Evolutionary conservation across 106 monocot genomes (phyloP).

Genomic region (Chionographis japonica): DNA sequence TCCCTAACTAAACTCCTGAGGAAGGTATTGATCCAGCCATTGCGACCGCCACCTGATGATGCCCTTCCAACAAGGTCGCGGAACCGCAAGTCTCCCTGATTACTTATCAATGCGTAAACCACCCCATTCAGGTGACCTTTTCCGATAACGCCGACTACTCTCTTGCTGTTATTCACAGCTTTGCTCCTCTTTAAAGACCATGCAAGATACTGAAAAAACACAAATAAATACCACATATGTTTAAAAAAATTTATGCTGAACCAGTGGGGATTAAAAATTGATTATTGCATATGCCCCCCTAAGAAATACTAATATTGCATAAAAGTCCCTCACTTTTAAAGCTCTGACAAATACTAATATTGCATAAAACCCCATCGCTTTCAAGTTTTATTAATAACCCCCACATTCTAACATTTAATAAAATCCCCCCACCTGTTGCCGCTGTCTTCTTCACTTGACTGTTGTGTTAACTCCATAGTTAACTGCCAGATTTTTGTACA

Average conservation of each 20-base stretch:
- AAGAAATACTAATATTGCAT: too few relatives aligned
- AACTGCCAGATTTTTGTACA: too few relatives aligned
- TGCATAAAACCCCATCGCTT: too few relatives aligned
- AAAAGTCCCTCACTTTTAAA: too few relatives aligned
- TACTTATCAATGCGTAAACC: constrained; percentile 75
- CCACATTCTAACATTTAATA: too few relatives aligned
- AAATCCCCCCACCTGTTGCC: too few relatives aligned
- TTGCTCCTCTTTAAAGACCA: constrained; percentile 98
- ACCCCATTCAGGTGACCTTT: constrained; percentile 90
- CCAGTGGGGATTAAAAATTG: too few relatives aligned
- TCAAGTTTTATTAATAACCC: too few relatives aligned
- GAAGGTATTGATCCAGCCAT: constrained; percentile 30
- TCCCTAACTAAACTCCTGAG: constrained; percentile 59
- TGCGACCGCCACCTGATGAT: constrained; percentile 17
- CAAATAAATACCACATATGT: not conserved
- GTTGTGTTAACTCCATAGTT: too few relatives aligned
- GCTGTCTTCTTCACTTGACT: too few relatives aligned
- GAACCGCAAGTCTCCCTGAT: constrained; percentile 77
- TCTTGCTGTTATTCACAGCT: constrained; percentile 74
- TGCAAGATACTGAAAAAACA: constrained; percentile 61
- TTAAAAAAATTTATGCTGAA: not conserved
- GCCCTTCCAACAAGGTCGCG: constrained; percentile 63
- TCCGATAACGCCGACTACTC: constrained; percentile 73
- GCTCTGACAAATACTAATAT: too few relatives aligned
- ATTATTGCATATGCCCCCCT: too few relatives aligned